Base-by-base conservation (phyloP, 164 flowering plant species). In the Macadamia integrifolia region DNA sequence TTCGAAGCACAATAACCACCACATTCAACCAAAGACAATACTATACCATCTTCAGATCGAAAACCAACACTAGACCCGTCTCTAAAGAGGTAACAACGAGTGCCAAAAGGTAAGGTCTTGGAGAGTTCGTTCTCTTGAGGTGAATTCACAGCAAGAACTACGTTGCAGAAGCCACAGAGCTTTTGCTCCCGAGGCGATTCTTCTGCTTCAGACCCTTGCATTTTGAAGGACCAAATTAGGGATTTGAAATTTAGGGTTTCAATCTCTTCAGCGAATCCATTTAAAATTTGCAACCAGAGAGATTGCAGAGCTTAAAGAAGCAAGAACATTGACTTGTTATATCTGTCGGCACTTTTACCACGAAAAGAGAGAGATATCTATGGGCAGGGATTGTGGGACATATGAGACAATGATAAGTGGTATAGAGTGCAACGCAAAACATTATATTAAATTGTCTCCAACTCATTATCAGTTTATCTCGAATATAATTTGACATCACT, bases 91-190 rank as follows among this genome's bases (percentile, higher is more conserved):
- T 67, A 42, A 64, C 71, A 71, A 23, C 10, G 69, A 60, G 78
- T 60, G 29, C 74, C 74, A 28, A 74, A 49, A 30, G 59, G 35
- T 60, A 77, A 75, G 65, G 68, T 11, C 30, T 76, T 32, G 40
- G 62, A 52, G 9, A 49, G 57, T 11, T 58, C 62, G 48, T 15
- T 57, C 14, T 23, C 61, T 8, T 44, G 53, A 2, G 79, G 61
- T 13, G 79, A 17, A 40, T 71, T 60, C 40, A 83, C 71, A 4
- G 83, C 11, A 46, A 88, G 85, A 57, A 88, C 86, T 6, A 83
- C 71, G 60, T 77, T 73, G 66, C 86, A 71, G 80, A 72, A 88
- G 30, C 96, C 96, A 76, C 91, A 85, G 74, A 85, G 94, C 73
- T 85, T 87, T 81, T 83, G 79, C 44, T 69, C 69, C 15, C 17